Conservation (phyloP, 306 rosid genomes). For the Vigna angularis region DNA sequence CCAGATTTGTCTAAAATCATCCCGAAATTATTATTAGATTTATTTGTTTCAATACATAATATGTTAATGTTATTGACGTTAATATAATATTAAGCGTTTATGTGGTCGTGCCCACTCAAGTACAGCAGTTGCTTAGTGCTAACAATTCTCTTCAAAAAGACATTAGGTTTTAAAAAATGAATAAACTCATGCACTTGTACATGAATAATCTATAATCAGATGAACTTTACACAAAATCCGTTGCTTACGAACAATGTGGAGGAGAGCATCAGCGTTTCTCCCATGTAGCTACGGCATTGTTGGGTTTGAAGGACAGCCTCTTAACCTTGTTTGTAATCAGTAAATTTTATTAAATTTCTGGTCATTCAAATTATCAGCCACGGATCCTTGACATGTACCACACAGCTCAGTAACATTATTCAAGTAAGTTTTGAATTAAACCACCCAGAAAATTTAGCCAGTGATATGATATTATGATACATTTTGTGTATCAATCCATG, state of each 20-base stretch:
- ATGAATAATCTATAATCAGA: not conserved
- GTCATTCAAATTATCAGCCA: slow-evolving; percentile 1
- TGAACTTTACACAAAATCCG: not conserved
- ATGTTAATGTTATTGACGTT: no score
- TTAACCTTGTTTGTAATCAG: not conserved
- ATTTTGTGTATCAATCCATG: slow-evolving; percentile 52
- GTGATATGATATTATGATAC: slow-evolving; percentile 44
- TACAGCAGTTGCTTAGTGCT: not conserved
- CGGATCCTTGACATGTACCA: not conserved
- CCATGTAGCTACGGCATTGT: slow-evolving; percentile 4
- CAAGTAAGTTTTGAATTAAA: slow-evolving; percentile 45
- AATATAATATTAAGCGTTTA: no score
- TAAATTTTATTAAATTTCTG: not conserved
- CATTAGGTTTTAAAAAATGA: not conserved
- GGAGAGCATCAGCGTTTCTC: slow-evolving; percentile 1
- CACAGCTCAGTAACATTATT: slow-evolving; percentile 10
- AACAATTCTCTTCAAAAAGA: not conserved
- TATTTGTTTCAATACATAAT: not conserved
- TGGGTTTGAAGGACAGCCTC: not conserved
- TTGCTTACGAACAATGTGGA: slow-evolving; percentile 3
- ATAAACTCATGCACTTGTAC: not conserved
- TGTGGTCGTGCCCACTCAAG: no score
- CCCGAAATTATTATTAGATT: no score
- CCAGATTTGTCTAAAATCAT: no score
- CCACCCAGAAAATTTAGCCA: slow-evolving; percentile 50